Evolutionary conservation across 83 land plant genomes (phyloP).

Genomic region (Picea abies): DNA sequence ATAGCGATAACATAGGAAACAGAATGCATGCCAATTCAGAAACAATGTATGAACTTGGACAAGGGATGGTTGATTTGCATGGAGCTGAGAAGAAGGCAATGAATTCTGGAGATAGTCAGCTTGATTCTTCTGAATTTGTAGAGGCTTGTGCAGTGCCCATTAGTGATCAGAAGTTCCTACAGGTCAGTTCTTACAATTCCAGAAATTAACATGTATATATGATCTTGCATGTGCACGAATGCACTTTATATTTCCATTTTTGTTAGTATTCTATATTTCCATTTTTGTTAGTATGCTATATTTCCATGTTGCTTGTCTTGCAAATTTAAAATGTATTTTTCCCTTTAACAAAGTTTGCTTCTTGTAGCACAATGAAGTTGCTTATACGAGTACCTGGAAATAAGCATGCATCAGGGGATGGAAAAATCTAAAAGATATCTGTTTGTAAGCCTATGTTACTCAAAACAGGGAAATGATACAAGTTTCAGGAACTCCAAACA

Average conservation of each 20-base stretch:
- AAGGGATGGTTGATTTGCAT: slow-evolving; percentile 1
- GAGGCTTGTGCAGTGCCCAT: neutral
- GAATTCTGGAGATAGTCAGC: neutral
- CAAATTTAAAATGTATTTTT: neutral
- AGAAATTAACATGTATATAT: neutral
- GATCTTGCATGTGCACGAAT: neutral
- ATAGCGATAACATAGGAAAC: slow-evolving; percentile 11
- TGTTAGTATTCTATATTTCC: neutral
- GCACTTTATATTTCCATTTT: neutral
- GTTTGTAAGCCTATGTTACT: neutral
- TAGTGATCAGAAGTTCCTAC: neutral
- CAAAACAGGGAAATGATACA: too few relatives aligned
- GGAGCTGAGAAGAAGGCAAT: slow-evolving; percentile 6
- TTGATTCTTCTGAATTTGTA: slow-evolving; percentile 2
- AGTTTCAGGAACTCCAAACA: too few relatives aligned
- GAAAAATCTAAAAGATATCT: neutral
- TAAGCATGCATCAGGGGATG: neutral
- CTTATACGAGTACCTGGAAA: neutral
- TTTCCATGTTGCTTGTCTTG: neutral
- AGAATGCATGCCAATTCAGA: neutral
- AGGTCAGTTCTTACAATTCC: neutral
- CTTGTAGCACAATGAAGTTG: neutral
- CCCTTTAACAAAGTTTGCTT: neutral
- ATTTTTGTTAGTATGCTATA: too few relatives aligned
- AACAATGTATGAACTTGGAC: neutral